Evolutionary conservation across 2,329 filamentous ascomycete species (phyloP), one percentile per base, ranked within the genome.

Genomic region (Alternaria solani): DNA sequence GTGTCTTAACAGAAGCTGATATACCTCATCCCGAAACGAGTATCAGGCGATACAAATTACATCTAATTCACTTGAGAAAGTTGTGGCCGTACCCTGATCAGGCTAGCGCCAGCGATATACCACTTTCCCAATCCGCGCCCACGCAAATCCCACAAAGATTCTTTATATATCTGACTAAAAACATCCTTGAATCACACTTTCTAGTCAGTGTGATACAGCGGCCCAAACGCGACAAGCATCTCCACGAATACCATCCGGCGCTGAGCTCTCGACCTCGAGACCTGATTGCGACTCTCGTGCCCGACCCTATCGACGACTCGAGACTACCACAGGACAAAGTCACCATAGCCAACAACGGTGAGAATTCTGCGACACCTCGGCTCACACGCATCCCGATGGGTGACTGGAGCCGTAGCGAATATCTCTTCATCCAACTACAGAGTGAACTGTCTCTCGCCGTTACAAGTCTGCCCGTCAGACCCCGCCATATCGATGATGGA

Each of bases 361-460:
- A 8, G 5, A 0, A 12, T 34, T 1, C 12, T 6, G 18, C 28
- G 30, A 6, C 20, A n/a, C 3, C 18, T 6, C 1, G 1, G 14
- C 28, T 48, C 14, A 36, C 14, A 23, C 46, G 12, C 20, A 2
- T 48, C 25, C 7, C 46, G 7, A 30, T 48, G 20, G 30, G 30
- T 1, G 20, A 25, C 46, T 48, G 46, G 46, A 48, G 46, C 30
- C 18, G 46, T 7, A 5, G 18, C 5, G 46, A 49, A 9, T 49
- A 34, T 36, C 46, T 49, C 9, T 49, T 25, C 20, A 49, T 49
- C 4, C 30, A 49, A 25, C 7, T 49, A 7, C 20, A 49, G 1
- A 36, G 46, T 2, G 46, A 49, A n/a, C 20, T 49, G 30, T 20
- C 36, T 12, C 12, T 49, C 25, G 46, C 46, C 14, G 46, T 49